A percentile compares a stretch with the other conserved stretches of the same genome.
phyloP scores from a whole-genome alignment of 1,284 basidiomycete species.

The Cryptococcus sp. region DNA sequence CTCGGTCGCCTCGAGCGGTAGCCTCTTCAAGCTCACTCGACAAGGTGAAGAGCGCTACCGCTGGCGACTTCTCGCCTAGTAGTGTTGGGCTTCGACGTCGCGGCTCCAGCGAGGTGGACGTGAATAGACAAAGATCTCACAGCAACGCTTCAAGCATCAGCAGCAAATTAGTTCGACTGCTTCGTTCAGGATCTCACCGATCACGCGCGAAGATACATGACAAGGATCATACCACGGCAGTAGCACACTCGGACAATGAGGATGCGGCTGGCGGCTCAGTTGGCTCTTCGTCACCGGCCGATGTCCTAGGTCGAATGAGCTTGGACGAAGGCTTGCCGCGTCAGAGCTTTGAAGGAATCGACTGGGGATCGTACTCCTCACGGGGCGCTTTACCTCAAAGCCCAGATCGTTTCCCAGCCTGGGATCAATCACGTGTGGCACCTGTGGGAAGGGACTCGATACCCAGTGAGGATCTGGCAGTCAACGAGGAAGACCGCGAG shows the following conservation, averaged over 20 bases:
- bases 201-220: slow-evolving; percentile 9
- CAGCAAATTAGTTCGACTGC: slow-evolving; percentile 35
- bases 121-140: slow-evolving; percentile 33
- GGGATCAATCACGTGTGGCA: slow-evolving; percentile 19
- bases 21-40: slow-evolving; percentile 33
- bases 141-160: slow-evolving; percentile 41
- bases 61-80: slow-evolving; percentile 16
- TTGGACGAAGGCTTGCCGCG: slow-evolving; percentile 26
- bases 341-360: slow-evolving; percentile 32
- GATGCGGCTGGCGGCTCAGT: slow-evolving; percentile 17
- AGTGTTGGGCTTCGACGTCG: slow-evolving; percentile 23
- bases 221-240: slow-evolving; percentile 10
- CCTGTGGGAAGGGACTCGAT: slow-evolving; percentile 30
- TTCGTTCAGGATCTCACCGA: slow-evolving; percentile 34
- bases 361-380: slow-evolving; percentile 30
- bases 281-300: slow-evolving; percentile 23
- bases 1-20: slow-evolving; percentile 26
- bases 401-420: slow-evolving; percentile 18
- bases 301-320: slow-evolving; percentile 30
- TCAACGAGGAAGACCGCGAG: slow-evolving; percentile 32
- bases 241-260: slow-evolving; percentile 17
- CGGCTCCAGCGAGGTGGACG: slow-evolving; percentile 39
- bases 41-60: slow-evolving; percentile 19
- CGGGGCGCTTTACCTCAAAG: slow-evolving; percentile 12
- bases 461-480: slow-evolving; percentile 29